These are phyloP conservation scores for Prunus padus DNA, from an alignment of 306 rosid genomes.

Conservation along the genomic window DNA sequence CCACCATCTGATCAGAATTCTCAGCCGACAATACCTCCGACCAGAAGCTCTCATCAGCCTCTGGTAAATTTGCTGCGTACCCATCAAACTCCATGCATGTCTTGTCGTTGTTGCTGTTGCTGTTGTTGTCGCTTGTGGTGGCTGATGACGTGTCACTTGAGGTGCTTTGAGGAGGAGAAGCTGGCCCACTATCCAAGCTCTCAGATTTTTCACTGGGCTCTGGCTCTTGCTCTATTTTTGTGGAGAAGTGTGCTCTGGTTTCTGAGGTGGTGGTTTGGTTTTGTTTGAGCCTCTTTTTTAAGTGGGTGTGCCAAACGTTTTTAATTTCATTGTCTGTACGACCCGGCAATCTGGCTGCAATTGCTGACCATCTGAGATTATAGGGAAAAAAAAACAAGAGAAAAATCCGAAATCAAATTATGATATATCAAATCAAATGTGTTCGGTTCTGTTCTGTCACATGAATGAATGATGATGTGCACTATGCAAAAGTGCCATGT, in stretches of 20 bases:
- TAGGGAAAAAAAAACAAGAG: neutral
- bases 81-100: conserved; percentile 26
- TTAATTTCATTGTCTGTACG: conserved; percentile 90
- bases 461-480: conserved; percentile 17
- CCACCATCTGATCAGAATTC: conserved; percentile 14
- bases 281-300: conserved; percentile 67
- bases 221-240: neutral
- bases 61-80: conserved; percentile 29
- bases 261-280: conserved; percentile 21
- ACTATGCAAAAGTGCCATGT: conserved; percentile 7
- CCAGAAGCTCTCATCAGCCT: conserved; percentile 70
- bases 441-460: neutral
- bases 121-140: neutral
- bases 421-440: neutral
- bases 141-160: conserved; percentile 50
- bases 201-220: neutral
- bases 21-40: conserved; percentile 52
- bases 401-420: neutral
- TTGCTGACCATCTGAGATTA: conserved; percentile 75
- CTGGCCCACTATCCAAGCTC: conserved; percentile 6
- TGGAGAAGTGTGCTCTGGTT: neutral
- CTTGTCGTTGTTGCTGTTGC: neutral
- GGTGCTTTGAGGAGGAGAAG: conserved; percentile 44
- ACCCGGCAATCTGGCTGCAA: conserved; percentile 81
- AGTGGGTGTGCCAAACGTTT: conserved; percentile 92